Conservation (phyloP, 2,329 filamentous ascomycete species). For the Trichoderma sp. region DNA sequence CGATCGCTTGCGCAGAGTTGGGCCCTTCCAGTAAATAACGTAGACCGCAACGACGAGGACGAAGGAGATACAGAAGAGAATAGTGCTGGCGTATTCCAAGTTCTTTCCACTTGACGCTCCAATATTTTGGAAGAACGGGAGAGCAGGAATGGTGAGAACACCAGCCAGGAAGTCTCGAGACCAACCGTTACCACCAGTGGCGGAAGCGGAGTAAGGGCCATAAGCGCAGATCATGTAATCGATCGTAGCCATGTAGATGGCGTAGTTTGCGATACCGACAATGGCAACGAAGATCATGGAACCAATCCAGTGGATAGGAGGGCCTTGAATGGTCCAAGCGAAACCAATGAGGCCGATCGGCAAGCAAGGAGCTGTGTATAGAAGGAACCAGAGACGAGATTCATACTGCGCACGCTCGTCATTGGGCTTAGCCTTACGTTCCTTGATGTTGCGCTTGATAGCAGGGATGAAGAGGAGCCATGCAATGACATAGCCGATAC, state of each 20-base stretch:
- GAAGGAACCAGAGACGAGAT: constrained; percentile 64
- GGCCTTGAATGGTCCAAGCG: constrained; percentile 66
- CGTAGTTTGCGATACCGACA: constrained; percentile 72
- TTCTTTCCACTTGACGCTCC: constrained; percentile 47
- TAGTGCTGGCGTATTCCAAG: constrained; percentile 62
- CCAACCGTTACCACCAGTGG: constrained; percentile 75
- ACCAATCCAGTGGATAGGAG: constrained; percentile 66
- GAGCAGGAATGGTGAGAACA: constrained; percentile 67
- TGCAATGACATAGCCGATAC: constrained; percentile 65
- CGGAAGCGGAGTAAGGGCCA: constrained; percentile 71
- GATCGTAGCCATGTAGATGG: constrained; percentile 75
- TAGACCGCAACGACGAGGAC: constrained; percentile 65
- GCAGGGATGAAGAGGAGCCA: constrained; percentile 61
- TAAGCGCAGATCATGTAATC: constrained; percentile 78
- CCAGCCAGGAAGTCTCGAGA: constrained; percentile 73
- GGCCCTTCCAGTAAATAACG: constrained; percentile 66
- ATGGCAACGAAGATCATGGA: constrained; percentile 65
- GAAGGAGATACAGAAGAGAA: constrained; percentile 63
- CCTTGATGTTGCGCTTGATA: constrained; percentile 54
- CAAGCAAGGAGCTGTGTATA: constrained; percentile 61
- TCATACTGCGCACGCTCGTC: constrained; percentile 68
- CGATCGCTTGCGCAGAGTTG: constrained; percentile 58
- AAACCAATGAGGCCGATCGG: constrained; percentile 71
- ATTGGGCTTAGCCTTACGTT: constrained; percentile 51
- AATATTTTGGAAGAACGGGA: constrained; percentile 64